phyloP scores from a whole-genome alignment of 768 basidiomycete species.

The Suillus sp. region DNA sequence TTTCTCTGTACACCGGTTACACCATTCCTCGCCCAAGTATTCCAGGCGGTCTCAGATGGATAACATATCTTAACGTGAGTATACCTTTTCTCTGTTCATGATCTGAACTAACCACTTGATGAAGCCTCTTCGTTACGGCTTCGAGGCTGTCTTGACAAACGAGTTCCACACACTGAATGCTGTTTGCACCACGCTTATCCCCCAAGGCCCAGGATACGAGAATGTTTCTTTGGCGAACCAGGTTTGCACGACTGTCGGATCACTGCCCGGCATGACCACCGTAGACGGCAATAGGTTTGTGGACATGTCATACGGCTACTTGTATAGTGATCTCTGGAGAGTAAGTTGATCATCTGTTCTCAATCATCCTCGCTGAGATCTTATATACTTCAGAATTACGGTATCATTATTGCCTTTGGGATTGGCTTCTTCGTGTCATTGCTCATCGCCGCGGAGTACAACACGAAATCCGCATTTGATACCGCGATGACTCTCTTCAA shows the following conservation, averaged over 20 bases:
- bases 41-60: constrained; percentile 20
- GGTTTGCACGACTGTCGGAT: constrained; percentile 46
- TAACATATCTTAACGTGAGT: constrained; percentile 24
- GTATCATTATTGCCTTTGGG: constrained; percentile 49
- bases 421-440: constrained; percentile 39
- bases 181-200: constrained; percentile 35
- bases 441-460: constrained; percentile 40
- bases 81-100: constrained; percentile 40
- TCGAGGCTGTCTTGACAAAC: constrained; percentile 43
- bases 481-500: constrained; percentile 34
- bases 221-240: constrained; percentile 37
- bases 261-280: constrained; percentile 39
- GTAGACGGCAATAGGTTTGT: constrained; percentile 48
- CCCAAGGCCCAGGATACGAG: constrained; percentile 38
- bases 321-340: constrained; percentile 33
- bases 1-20: constrained; percentile 47
- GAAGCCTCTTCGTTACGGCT: constrained; percentile 36
- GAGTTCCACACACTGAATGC: constrained; percentile 47
- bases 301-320: constrained; percentile 32
- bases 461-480: constrained; percentile 30
- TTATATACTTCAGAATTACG: constrained; percentile 36
- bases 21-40: constrained; percentile 28
- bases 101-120: constrained; percentile 25
- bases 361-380: constrained; percentile 13
- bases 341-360: constrained; percentile 35